phyloP scores from a whole-genome alignment of 1,139 yeast genomes.

The Saccharomyces pastorianus region DNA sequence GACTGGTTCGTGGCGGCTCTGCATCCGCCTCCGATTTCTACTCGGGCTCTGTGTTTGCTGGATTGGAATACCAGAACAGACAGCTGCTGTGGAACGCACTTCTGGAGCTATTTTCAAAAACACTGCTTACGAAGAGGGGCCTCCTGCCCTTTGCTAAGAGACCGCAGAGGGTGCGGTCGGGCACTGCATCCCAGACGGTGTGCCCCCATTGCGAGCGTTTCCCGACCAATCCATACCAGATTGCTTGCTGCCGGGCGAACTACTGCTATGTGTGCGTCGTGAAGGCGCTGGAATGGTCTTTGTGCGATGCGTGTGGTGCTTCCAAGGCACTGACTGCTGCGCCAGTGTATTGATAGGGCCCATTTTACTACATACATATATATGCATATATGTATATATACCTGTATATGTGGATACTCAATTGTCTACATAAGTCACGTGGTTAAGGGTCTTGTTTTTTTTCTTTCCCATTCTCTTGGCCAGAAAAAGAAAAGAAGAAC shows the following conservation, averaged over 20 bases:
- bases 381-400: not conserved
- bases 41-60: slow-evolving; percentile 16
- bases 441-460: not conserved
- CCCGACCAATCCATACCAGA: slow-evolving; percentile 20
- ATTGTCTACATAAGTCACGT: not conserved
- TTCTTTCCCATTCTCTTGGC: not conserved
- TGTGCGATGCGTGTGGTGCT: slow-evolving; percentile 12
- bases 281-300: slow-evolving; percentile 15
- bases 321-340: not conserved
- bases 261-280: slow-evolving; percentile 23
- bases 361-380: not conserved
- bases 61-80: slow-evolving; percentile 24
- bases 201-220: slow-evolving; percentile 18
- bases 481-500: not conserved
- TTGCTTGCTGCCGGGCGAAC: slow-evolving; percentile 16
- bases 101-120: slow-evolving; percentile 21
- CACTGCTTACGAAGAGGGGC: slow-evolving; percentile 15
- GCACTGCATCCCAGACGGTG: not conserved
- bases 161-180: not conserved
- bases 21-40: slow-evolving; percentile 12
- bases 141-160: slow-evolving; percentile 5
- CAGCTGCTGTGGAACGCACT: slow-evolving; percentile 28
- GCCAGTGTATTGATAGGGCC: not conserved
- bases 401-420: not conserved
- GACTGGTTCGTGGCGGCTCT: not conserved